phyloP scores from a whole-genome alignment of 768 basidiomycete species.

The Collybia mongolica region DNA sequence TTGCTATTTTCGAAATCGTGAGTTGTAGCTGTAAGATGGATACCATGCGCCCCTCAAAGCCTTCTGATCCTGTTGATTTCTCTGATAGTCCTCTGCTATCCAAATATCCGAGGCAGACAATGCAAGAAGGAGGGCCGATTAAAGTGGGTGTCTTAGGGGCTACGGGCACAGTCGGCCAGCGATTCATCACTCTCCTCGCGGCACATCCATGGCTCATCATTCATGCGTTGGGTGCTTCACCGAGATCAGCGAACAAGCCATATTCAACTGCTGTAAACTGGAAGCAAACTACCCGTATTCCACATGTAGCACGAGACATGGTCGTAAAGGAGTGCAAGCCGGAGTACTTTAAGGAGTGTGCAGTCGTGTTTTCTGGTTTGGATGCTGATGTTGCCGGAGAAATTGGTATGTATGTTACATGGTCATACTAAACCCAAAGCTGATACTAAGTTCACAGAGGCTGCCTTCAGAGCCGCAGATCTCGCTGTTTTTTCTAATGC shows the following conservation, averaged over 20 bases:
- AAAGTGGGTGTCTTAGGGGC: constrained; percentile 81
- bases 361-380: constrained; percentile 91
- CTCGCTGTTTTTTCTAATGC: constrained; percentile 94
- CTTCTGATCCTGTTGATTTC: constrained; percentile 11
- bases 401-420: constrained; percentile 61
- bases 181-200: constrained; percentile 88
- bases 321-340: constrained; percentile 77
- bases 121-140: constrained; percentile 27
- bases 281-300: constrained; percentile 86
- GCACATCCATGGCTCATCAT: constrained; percentile 89
- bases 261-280: constrained; percentile 77
- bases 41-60: too few species aligned
- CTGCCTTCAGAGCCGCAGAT: constrained; percentile 82
- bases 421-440: not conserved
- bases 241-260: constrained; percentile 80
- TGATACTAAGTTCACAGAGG: constrained; percentile 49
- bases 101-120: constrained; percentile 33
- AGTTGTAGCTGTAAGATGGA: too few species aligned
- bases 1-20: too few species aligned
- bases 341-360: constrained; percentile 75
- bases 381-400: constrained; percentile 95
- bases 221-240: constrained; percentile 85
- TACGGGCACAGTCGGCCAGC: constrained; percentile 94
- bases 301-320: constrained; percentile 55
- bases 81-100: constrained; percentile 25